Base-by-base conservation (phyloP, 805 yeast genomes). In the Lipomyces chichibuensis region DNA sequence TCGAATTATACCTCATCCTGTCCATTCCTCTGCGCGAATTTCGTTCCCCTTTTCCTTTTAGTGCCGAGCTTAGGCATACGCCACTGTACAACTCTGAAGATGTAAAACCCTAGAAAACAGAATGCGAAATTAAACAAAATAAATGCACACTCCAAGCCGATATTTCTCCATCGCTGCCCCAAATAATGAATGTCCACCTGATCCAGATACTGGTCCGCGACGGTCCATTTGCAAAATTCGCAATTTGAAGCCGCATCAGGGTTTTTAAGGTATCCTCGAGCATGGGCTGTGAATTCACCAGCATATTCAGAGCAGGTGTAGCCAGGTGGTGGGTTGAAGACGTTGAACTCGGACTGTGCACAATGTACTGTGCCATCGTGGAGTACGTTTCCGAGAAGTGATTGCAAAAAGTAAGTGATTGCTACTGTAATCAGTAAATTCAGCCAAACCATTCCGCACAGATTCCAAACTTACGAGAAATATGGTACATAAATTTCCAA, bases 401-500 rank as follows among this genome's bases (percentile, higher is more conserved):
- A 81, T 69, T 85, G 86, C 66, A 90, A 80, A 75, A 88, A 85
- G 75, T 91, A 91, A 0, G 94, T 89, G 77, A 84, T 83, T 7
- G 83, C 63, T 59, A 29, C 5, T 53, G 2, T 23, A 14, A 1
- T 7, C 7, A 9, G 7, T 17, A 29, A 4, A 29, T 29, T 27
- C 29, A 27, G 29, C 29, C 29, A 27, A 27, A 27, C 29, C 5
- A 29, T 3, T 3, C 29, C 32, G 5, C 13, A 49, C 8, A 17
- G 27, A 23, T 1, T 35, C 25, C 33, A 32, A 1, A 46, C 62
- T 5, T 32, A 56, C 49, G 96, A 32, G 91, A 87, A 25, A 82
- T 82, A 72, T 88, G 84, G 84, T 89, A 88, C 92, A 91, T 89
- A 76, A 88, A 91, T 57, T 84, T 86, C 96, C 96, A 91, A 80